Evolutionary conservation across 176 grass and related monocot species (phyloP).

Genomic region (Poa pratensis): DNA sequence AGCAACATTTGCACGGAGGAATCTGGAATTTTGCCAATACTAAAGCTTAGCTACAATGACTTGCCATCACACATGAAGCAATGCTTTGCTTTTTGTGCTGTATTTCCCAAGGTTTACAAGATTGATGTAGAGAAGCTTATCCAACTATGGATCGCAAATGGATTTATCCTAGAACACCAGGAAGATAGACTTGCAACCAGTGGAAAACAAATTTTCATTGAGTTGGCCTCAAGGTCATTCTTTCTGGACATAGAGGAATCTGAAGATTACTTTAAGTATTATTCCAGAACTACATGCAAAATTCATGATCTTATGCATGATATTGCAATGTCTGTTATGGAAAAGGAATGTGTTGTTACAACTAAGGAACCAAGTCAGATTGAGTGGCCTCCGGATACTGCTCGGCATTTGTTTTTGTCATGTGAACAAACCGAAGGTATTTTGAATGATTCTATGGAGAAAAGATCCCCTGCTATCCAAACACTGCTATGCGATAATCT

Average conservation of each 20-base stretch:
- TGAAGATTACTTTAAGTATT: accelerated
- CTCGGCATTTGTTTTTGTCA: not conserved
- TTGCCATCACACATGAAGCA: conserved; percentile 6
- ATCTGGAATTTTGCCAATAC: not conserved
- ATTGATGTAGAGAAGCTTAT: not conserved
- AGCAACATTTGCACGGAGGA: not conserved
- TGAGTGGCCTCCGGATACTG: not conserved
- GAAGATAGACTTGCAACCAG: not conserved
- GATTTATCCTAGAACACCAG: not conserved
- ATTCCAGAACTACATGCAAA: no score
- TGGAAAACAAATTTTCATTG: not conserved
- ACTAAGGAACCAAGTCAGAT: not conserved
- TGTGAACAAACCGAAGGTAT: not conserved
- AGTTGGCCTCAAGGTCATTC: not conserved
- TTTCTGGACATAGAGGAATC: accelerated
- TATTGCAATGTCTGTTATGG: not conserved
- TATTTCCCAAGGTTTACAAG: conserved; percentile 39
- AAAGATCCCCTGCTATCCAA: not conserved
- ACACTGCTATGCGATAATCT: not conserved
- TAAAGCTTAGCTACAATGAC: not conserved
- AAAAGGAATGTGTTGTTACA: not conserved
- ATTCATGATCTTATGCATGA: no score
- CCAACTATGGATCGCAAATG: not conserved
- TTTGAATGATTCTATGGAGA: not conserved
- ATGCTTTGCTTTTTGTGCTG: conserved; percentile 20